Base-by-base conservation (phyloP, 306 rosid species). In the Senna siamea region DNA sequence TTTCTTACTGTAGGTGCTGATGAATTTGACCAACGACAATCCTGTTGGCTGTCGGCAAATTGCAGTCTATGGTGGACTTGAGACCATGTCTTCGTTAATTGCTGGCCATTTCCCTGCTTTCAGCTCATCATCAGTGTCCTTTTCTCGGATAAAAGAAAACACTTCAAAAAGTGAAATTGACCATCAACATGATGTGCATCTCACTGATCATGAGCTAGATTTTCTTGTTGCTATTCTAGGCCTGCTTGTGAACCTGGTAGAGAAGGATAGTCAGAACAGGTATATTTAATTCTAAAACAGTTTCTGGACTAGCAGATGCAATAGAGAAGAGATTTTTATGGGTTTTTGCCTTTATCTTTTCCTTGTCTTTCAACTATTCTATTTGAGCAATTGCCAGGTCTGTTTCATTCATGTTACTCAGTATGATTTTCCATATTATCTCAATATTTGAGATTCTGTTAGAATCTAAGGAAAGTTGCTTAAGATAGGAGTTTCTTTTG, bases 141-240 rank as follows among this genome's bases (percentile, higher is more conserved):
- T 81, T 20, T 62, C 81, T 9, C 77, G 56, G 74, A 84, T 56
- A 73, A 81, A 80, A 66, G 86, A 70, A 65, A 82, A 81, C 70
- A 62, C 73, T 35, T 80, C 76, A 54, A 74, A 62, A 70, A 68
- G 64, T 40, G 83, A 75, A 63, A 63, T 78, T 23, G 89, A 79
- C 54, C 73, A 55, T 69, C 91, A 74, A 67, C 50, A 40, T 76
- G 90, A 90, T 61, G 88, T 41, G 55, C 92, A 76, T 72, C 92
- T 95, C 40, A 81, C 84, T 17, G 99, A 95, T 87, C 83, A 90
- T 2, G 99, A 95, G 83, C 81, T 88, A 60, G 98, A 95, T 85
- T 89, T 95, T 81, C 99, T 95, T 65, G 99, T 95, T 65, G 98
- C 99, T 37, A 95, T 95, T 77, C 80, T 95, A 78, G 99, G 99